phyloP scores from a whole-genome alignment of 179 eudicot genomes.

The Silene vulgaris region DNA sequence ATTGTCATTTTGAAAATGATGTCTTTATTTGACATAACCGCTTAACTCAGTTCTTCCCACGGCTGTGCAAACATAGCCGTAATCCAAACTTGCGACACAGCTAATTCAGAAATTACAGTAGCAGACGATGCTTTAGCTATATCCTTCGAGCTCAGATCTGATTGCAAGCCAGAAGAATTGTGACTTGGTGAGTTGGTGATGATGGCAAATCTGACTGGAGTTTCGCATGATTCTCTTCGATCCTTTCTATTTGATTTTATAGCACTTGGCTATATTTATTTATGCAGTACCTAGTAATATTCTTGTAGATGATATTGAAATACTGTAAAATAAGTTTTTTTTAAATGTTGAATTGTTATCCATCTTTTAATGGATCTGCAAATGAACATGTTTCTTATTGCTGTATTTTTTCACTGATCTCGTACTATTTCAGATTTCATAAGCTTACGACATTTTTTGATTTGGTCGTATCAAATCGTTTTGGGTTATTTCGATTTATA shows the following conservation, averaged over 20 bases:
- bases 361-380: no score
- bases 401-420: no score
- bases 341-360: no score
- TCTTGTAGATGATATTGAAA: neutral
- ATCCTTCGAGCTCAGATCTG: neutral
- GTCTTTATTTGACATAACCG: neutral
- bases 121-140: neutral
- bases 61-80: neutral
- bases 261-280: neutral
- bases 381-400: no score
- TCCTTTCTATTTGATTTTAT: neutral
- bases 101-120: neutral
- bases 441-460: neutral
- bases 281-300: neutral
- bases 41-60: neutral
- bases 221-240: neutral
- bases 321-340: no score
- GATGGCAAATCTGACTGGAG: neutral
- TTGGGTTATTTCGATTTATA: neutral
- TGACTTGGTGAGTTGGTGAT: neutral
- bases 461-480: neutral
- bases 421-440: neutral
- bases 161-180: neutral
- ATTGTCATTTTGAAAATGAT: neutral
- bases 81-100: neutral